Percentiles rank a stretch among this genome's conserved stretches.
Evolutionary conservation across 2,329 filamentous ascomycete genomes (phyloP).

Genomic region (Penicillium sp.): DNA sequence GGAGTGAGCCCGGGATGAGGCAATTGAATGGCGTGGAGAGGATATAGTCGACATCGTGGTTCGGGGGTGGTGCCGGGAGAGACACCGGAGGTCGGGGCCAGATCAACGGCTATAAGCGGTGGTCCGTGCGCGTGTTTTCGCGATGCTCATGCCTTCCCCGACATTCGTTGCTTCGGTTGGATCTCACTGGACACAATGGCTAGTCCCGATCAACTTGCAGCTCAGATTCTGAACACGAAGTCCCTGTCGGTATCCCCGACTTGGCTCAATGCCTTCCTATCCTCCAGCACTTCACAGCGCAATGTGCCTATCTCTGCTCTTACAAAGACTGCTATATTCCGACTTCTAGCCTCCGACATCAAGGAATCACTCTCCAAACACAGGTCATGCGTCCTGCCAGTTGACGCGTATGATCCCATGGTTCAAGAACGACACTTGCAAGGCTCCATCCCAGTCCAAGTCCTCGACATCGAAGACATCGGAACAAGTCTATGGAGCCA

Average conservation of each 20-base stretch:
- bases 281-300: conserved; percentile 55
- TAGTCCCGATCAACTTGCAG: conserved; percentile 40
- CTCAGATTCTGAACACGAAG: conserved; percentile 59
- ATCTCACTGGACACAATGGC: conserved; percentile 26
- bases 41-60: conserved; percentile 59
- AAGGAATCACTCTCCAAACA: conserved; percentile 60
- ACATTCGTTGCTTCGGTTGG: conserved; percentile 1
- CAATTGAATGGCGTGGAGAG: conserved; percentile 62
- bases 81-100: conserved; percentile 3
- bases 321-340: conserved; percentile 76
- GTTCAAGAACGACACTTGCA: conserved; percentile 59
- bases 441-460: conserved; percentile 72
- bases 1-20: conserved; percentile 53
- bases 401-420: conserved; percentile 55
- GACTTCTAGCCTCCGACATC: conserved; percentile 77
- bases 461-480: conserved; percentile 85
- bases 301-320: conserved; percentile 68
- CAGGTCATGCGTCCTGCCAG: conserved; percentile 54
- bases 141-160: conserved; percentile 8
- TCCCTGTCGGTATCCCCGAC: conserved; percentile 56
- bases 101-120: conserved; percentile 27
- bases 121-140: conserved; percentile 27
- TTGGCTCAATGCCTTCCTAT: conserved; percentile 67
- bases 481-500: conserved; percentile 80
- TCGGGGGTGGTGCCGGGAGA: conserved; percentile 7